phyloP scores from a whole-genome alignment of 331 rosid genomes.

The Malus hybrid region DNA sequence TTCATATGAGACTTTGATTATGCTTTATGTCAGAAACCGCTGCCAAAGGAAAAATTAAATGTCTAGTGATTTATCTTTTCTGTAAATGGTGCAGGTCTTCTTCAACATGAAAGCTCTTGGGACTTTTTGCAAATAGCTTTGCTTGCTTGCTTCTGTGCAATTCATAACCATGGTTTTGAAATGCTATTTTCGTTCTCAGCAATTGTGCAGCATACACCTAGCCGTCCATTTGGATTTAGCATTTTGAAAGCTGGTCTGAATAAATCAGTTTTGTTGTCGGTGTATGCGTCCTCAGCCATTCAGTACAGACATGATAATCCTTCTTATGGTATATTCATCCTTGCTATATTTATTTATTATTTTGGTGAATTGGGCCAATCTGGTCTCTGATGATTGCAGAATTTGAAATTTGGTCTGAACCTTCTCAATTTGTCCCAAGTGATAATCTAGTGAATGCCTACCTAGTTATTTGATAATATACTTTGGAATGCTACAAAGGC shows the following conservation, averaged over 20 bases:
- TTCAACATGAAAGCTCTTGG: conserved; percentile 73
- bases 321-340: conserved; percentile 60
- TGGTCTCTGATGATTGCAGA: background rate
- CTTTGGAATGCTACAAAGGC: too few species aligned
- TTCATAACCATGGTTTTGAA: conserved; percentile 90
- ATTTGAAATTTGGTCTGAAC: background rate
- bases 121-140: conserved; percentile 90
- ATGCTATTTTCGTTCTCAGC: conserved; percentile 93
- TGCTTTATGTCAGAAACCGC: background rate
- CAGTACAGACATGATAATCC: conserved; percentile 41
- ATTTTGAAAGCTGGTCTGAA: conserved; percentile 92
- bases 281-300: conserved; percentile 67
- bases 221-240: conserved; percentile 86
- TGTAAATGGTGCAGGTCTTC: conserved; percentile 64
- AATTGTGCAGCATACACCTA: conserved; percentile 82
- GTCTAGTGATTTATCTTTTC: conserved; percentile 2
- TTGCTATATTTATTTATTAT: conserved; percentile 3
- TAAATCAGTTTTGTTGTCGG: conserved; percentile 84
- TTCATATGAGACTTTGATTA: background rate
- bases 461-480: too few species aligned
- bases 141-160: conserved; percentile 92
- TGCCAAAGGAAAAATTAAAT: background rate
- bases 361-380: background rate
- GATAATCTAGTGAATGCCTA: background rate
- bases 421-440: background rate